phyloP scores from a whole-genome alignment of 495 filamentous ascomycete genomes.

The Neurospora sp. region DNA sequence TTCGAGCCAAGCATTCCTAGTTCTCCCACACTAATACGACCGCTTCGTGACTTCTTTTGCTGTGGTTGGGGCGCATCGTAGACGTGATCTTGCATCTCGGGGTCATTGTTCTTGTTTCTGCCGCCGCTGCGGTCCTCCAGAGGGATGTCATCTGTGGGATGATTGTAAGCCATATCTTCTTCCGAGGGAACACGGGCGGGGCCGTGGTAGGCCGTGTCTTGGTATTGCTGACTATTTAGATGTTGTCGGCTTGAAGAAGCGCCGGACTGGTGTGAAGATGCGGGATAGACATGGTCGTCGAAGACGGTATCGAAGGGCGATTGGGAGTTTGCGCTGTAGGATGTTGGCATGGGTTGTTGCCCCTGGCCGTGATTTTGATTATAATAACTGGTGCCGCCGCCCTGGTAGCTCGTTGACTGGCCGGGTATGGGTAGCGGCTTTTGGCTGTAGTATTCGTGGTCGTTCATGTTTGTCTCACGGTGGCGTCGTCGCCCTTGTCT shows the following conservation, averaged over 20 bases:
- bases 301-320: conserved; percentile 49
- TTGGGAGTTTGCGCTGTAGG: conserved; percentile 18
- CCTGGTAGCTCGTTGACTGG: conserved; percentile 13
- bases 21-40: conserved; percentile 33
- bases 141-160: conserved; percentile 55
- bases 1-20: conserved; percentile 38
- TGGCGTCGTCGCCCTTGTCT: background rate
- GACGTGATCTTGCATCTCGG: conserved; percentile 41
- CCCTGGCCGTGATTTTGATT: conserved; percentile 7
- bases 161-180: conserved; percentile 27
- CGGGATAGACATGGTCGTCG: conserved; percentile 52
- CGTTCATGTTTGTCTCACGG: conserved; percentile 49
- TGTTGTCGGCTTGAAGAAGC: conserved; percentile 28
- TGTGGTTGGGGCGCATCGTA: conserved; percentile 28
- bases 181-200: conserved; percentile 28
- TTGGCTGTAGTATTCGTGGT: conserved; percentile 69
- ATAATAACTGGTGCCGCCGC: conserved; percentile 30
- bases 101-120: conserved; percentile 20
- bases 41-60: conserved; percentile 17
- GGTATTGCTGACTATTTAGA: conserved; percentile 38
- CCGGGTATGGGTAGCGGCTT: conserved; percentile 29
- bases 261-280: conserved; percentile 27
- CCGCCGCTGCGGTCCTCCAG: conserved; percentile 39
- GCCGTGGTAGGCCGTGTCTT: conserved; percentile 49
- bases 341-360: conserved; percentile 14